phyloP scores from a whole-genome alignment of 345 rosid species.

The Eucalyptus leucophloia region DNA sequence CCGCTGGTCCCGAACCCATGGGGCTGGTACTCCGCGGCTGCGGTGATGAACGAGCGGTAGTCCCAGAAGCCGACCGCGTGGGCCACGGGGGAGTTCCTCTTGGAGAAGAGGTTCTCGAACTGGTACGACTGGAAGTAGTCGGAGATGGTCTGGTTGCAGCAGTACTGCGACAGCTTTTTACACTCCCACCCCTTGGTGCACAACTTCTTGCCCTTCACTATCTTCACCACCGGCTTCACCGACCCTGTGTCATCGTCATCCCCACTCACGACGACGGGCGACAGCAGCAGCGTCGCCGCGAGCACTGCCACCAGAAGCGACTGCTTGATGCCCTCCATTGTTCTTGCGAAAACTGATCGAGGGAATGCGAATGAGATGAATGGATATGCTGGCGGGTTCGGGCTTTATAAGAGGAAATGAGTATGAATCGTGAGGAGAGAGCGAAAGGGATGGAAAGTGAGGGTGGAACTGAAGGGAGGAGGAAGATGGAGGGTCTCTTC shows the following conservation, averaged over 20 bases:
- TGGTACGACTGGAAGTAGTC: conserved; percentile 64
- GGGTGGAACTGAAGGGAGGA: conserved; percentile 33
- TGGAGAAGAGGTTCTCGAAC: conserved; percentile 59
- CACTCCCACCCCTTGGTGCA: conserved; percentile 81
- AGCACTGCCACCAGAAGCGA: not conserved
- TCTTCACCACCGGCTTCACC: conserved; percentile 44
- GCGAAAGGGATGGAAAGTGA: conserved; percentile 28
- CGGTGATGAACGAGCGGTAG: conserved; percentile 59
- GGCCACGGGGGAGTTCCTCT: conserved; percentile 66
- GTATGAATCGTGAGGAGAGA: not conserved
- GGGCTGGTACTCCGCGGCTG: conserved; percentile 59
- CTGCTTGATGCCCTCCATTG: conserved; percentile 24
- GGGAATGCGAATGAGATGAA: not conserved
- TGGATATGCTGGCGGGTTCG: not conserved
- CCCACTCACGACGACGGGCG: not conserved
- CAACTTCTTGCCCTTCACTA: conserved; percentile 51
- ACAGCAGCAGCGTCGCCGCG: not conserved
- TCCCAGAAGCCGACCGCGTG: conserved; percentile 77
- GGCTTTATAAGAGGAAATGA: not conserved
- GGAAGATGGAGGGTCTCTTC: conserved; percentile 3
- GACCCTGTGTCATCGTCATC: not conserved
- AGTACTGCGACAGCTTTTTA: conserved; percentile 43
- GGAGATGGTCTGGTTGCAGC: conserved; percentile 65
- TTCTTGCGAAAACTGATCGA: not conserved
- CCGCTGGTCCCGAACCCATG: conserved; percentile 62